Base-by-base conservation (phyloP, 164 flowering plant genomes). In the Dillenia suffruticosa region DNA sequence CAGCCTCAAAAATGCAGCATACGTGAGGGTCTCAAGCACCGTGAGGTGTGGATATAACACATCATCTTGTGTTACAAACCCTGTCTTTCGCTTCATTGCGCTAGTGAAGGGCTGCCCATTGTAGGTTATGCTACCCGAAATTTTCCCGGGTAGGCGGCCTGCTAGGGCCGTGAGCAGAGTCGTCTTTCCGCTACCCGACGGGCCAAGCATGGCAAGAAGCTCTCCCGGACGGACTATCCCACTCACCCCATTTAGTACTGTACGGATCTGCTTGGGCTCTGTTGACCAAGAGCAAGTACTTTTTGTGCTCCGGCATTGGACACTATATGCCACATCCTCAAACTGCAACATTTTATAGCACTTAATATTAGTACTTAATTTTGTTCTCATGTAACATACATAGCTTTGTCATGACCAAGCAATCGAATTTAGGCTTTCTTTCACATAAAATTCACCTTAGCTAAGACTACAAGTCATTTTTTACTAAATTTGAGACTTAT, bases 141-240 rank as follows among this genome's bases (percentile, higher is more conserved):
- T 1, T 51, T 88, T 88, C 1, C 87, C 94, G 0, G 84, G 80
- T 14, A 86, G 67, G 8, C 96, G 68, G 12, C 96, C 97, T 1
- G 81, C 87, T 0, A 93, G 78, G 11, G 91, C 94, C 0, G 96
- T 84, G 1, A 93, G 72, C 22, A 93, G 85, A 0, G 98, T 93
- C 46, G 98, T 93, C 57, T 93, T 93, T 44, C 97, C 98, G 50
- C 96, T 85, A 2, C 97, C 98, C 0, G 97, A 93, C 0, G 98
- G 97, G 13, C 98, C 98, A 0, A 93, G 77, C 96, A 93, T 84
- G 40, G 98, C 97, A 9, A 93, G 78, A 16, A 90, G 67, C 75
- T 93, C 97, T 0, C 97, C 97, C 0, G 98, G 97, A 10, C 72
- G 68, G 17, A 80, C 96, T 0, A 81, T 49, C 2, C 98, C 97